Evolutionary conservation across 768 basidiomycete species (phyloP).

Genomic region (Suillus sp.): DNA sequence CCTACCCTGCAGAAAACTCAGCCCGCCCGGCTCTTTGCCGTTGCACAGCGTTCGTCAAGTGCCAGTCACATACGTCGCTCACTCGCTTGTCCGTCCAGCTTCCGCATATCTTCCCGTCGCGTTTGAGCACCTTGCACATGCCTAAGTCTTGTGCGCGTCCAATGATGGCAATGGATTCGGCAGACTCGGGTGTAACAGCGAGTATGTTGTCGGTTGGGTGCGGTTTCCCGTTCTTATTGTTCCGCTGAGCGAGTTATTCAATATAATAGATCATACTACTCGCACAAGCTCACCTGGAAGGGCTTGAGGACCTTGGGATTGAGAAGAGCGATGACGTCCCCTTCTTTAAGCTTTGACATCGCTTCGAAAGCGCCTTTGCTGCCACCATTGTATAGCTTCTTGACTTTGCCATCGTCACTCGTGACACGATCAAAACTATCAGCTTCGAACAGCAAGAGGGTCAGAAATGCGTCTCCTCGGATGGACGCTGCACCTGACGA

Average conservation of each 20-base stretch:
- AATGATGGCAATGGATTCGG: constrained; percentile 77
- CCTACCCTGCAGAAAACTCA: constrained; percentile 85
- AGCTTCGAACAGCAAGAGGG: constrained; percentile 86
- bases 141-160: constrained; percentile 89
- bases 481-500: constrained; percentile 57
- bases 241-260: constrained; percentile 23
- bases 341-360: constrained; percentile 82
- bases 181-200: constrained; percentile 84
- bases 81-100: constrained; percentile 92
- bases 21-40: constrained; percentile 72
- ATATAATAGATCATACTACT: background rate
- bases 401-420: constrained; percentile 50
- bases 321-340: constrained; percentile 86
- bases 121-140: constrained; percentile 74
- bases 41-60: constrained; percentile 81
- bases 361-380: constrained; percentile 91
- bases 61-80: constrained; percentile 89
- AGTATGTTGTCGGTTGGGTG: constrained; percentile 83
- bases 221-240: constrained; percentile 54
- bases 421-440: constrained; percentile 65
- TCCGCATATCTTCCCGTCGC: constrained; percentile 80
- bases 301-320: constrained; percentile 89
- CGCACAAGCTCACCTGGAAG: constrained; percentile 59
- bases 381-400: constrained; percentile 82
- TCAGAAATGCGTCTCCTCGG: constrained; percentile 82